Conservation (phyloP, 2,329 filamentous ascomycete genomes). For the Hortaea werneckii region DNA sequence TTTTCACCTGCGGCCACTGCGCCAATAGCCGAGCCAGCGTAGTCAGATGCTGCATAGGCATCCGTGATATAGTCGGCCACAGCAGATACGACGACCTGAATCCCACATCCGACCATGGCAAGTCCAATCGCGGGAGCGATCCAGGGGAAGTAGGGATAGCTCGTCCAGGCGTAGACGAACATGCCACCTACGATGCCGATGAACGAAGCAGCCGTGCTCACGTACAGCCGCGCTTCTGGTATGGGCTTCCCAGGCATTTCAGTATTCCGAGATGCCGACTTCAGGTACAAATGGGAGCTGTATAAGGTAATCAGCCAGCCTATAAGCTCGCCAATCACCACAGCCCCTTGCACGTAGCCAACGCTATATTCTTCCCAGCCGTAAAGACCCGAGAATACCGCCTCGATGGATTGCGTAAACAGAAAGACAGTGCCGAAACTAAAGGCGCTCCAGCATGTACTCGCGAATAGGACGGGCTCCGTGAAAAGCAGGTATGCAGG, state of each 20-base stretch:
- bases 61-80: conserved; percentile 42
- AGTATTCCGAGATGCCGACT: conserved; percentile 29
- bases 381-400: conserved; percentile 33
- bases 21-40: conserved; percentile 40
- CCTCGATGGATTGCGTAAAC: conserved; percentile 39
- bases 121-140: conserved; percentile 39
- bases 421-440: conserved; percentile 39
- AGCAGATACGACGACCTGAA: conserved; percentile 36
- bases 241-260: conserved; percentile 28
- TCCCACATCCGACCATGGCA: conserved; percentile 40
- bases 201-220: conserved; percentile 34
- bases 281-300: conserved; percentile 30
- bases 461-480: conserved; percentile 39
- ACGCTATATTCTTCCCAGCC: conserved; percentile 31
- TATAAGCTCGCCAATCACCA: conserved; percentile 37
- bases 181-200: conserved; percentile 39
- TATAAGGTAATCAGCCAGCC: conserved; percentile 30
- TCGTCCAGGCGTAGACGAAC: conserved; percentile 44
- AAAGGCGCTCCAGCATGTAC: conserved; percentile 41
- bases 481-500: conserved; percentile 36
- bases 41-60: conserved; percentile 35
- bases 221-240: conserved; percentile 38
- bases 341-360: conserved; percentile 36
- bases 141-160: conserved; percentile 35
- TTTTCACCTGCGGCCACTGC: conserved; percentile 42